Base-by-base conservation (phyloP, 2,329 filamentous ascomycete species). In the Aspergillus sp. region DNA sequence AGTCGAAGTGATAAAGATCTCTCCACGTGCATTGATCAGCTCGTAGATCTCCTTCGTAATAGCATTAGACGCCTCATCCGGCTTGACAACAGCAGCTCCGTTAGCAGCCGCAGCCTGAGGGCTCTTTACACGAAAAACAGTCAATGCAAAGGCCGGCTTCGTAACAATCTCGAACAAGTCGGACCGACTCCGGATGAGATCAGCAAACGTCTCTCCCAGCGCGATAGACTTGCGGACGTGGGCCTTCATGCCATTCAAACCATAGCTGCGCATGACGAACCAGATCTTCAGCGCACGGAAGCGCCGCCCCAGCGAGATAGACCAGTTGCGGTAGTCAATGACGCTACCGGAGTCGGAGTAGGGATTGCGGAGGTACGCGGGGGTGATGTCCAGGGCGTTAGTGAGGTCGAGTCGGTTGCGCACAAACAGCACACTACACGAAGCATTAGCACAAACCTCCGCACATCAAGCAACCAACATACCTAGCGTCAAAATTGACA, bases 271-370 rank as follows among this genome's bases (percentile, higher is more conserved):
- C 63, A 96, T 76, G 7, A 97, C 91, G 68, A 96, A 96, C 93
- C 93, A 97, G 57, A 96, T 86, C 76, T 97, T 97, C 52, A 97
- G 75, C 2, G 87, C 85, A 54, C 93, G 82, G 80, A 97, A 97
- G 14, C 93, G 81, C 2, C 93, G 81, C 8, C 93, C 93, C 0
- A 97, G 84, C 0, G 93, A 91, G 64, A 97, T 95, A 74, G 96
- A 91, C 93, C 93, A 97, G 78, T 97, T 92, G 44, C 93, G 84
- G 76, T 96, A 96, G 73, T 97, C 93, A 20, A 90, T 96, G 1
- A 96, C 93, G 2, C 93, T 80, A 0, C 90, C 91, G 35, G 81
- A 83, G 62, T 94, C 90, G 3, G 87, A 89, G 74, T 86, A 90
- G 3, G 83, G 76, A 73, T 96, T 96, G 58, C 85, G 81, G 24